These are phyloP conservation scores for Melampsora abietis-canadensis DNA, from an alignment of 1,284 basidiomycete species.

Conservation along the genomic window DNA sequence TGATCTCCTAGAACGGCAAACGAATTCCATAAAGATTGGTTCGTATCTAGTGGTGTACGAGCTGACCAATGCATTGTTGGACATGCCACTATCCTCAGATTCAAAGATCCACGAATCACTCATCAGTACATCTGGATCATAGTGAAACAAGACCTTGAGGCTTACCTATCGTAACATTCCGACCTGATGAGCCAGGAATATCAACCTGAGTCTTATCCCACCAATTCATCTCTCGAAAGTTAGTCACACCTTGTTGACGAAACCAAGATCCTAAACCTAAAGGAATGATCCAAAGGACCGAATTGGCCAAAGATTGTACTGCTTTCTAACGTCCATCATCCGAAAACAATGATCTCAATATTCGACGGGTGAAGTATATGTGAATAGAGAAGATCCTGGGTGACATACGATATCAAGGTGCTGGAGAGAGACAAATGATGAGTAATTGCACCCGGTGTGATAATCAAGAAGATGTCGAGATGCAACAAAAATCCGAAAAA, in stretches of 20 bases:
- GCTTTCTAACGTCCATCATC: slow-evolving; percentile 9
- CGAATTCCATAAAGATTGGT: slow-evolving; percentile 56
- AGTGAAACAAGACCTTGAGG: neutral
- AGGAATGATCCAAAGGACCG: slow-evolving; percentile 9
- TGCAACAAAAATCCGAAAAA: neutral
- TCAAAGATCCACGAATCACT: neutral
- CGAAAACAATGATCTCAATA: neutral
- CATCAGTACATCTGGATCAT: neutral
- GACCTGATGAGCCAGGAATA: neutral
- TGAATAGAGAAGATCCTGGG: neutral
- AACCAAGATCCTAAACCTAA: slow-evolving; percentile 7
- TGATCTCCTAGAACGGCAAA: slow-evolving; percentile 53
- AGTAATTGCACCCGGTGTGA: neutral
- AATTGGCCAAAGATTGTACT: neutral
- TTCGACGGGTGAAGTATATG: neutral
- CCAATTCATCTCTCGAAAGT: slow-evolving; percentile 10
- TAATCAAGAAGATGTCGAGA: neutral
- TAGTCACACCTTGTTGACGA: neutral
- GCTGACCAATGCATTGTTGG: slow-evolving; percentile 57
- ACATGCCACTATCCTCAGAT: neutral
- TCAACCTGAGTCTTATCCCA: neutral
- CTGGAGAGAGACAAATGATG: neutral
- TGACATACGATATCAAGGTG: slow-evolving; percentile 14
- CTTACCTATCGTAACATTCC: neutral
- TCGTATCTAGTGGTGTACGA: slow-evolving; percentile 56